These are phyloP conservation scores for Corymbia maculata DNA, from an alignment of 345 rosid genomes.

Conservation along the genomic window DNA sequence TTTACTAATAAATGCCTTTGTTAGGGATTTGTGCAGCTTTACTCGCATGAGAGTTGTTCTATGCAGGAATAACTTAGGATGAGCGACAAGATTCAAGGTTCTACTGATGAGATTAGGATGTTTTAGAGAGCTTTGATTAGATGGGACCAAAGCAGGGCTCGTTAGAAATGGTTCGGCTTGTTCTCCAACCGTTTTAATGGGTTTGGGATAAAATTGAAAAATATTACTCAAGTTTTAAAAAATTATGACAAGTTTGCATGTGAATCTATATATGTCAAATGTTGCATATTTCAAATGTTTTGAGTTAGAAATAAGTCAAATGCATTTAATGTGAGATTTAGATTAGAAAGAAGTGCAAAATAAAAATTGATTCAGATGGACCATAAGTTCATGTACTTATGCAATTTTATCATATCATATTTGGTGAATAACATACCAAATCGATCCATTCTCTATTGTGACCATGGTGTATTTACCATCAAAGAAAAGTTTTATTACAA, in stretches of 20 bases:
- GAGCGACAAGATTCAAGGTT: no score
- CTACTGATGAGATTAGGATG: no score
- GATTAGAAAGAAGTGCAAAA: fast-evolving
- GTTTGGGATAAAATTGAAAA: no score
- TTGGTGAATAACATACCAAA: fast-evolving
- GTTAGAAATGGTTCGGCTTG: no score
- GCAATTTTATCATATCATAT: not conserved
- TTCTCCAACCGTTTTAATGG: no score
- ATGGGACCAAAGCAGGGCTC: no score
- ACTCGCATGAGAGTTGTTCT: not conserved
- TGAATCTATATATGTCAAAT: not conserved
- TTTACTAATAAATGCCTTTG: not conserved
- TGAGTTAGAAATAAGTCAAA: not conserved
- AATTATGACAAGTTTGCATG: not conserved
- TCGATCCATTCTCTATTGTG: fast-evolving
- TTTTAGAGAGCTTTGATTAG: no score
- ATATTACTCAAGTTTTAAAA: no score
- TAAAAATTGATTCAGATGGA: not conserved
- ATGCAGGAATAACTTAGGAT: no score
- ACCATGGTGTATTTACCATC: not conserved
- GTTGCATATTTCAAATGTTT: not conserved
- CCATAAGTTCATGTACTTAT: not conserved
- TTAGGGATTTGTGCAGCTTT: not conserved
- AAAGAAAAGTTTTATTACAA: not conserved
- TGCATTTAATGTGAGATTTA: not conserved